These are phyloP conservation scores for Metschnikowia lunata DNA, from an alignment of 805 yeast species.

Conservation along the genomic window DNA sequence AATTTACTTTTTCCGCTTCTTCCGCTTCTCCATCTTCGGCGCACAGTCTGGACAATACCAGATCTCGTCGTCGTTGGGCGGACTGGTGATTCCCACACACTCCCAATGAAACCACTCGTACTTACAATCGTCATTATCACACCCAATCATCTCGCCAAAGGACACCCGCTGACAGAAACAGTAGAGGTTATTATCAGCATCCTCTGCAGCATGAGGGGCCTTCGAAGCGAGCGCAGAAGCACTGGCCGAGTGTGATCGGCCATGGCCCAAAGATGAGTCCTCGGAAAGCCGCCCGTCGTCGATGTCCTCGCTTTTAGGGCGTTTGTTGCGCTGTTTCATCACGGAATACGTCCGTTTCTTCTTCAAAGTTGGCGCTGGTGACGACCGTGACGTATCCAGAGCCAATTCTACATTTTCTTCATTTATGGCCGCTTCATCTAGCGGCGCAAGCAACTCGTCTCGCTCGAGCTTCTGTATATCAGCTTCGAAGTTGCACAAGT, in stretches of 20 bases:
- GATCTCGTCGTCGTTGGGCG: conserved; percentile 73
- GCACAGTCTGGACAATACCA: conserved; percentile 93
- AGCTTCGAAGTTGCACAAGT: conserved; percentile 64
- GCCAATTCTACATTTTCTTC: conserved; percentile 6
- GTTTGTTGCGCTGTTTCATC: conserved; percentile 12
- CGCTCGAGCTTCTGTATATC: conserved; percentile 72
- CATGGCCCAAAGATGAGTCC: conserved; percentile 12
- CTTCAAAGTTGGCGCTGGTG: conserved; percentile 15
- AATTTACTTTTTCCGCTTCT: conserved; percentile 35
- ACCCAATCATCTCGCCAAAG: conserved; percentile 94
- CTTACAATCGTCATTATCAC: conserved; percentile 86
- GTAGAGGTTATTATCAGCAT: conserved; percentile 46
- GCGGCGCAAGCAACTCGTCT: conserved; percentile 72
- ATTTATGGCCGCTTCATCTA: conserved; percentile 23
- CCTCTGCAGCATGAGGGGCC: conserved; percentile 28
- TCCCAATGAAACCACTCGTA: conserved; percentile 96
- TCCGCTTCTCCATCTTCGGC: conserved; percentile 42
- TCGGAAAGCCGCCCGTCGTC: conserved; percentile 15
- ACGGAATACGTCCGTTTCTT: conserved; percentile 15
- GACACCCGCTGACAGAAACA: conserved; percentile 94
- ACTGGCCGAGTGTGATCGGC: conserved; percentile 6
- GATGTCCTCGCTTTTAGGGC: conserved; percentile 15
- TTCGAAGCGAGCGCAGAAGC: conserved; percentile 3
- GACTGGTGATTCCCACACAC: conserved; percentile 85
- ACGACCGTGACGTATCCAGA: conserved; percentile 13